Conservation (phyloP, 352 stramenopile genomes). For the Globisporangium echinulatum region DNA sequence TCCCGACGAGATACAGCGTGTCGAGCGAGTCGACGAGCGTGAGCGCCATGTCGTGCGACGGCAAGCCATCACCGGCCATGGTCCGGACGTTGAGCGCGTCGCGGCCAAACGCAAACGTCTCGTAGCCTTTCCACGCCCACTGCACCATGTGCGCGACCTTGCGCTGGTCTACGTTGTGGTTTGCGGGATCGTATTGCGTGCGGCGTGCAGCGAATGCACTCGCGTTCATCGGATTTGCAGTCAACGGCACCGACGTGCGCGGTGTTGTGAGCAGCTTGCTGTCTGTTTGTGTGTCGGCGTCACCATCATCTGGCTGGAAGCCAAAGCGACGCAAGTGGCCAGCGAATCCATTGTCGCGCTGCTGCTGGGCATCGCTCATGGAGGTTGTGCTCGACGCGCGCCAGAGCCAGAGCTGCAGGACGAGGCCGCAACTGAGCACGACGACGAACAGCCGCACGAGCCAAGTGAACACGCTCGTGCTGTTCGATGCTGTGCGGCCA, state of each 20-base stretch:
- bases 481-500: background rate
- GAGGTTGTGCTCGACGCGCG: constrained; percentile 9
- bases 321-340: constrained; percentile 32
- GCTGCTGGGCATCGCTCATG: background rate
- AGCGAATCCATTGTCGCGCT: constrained; percentile 25
- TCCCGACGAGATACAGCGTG: constrained; percentile 65
- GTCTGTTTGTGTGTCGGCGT: background rate
- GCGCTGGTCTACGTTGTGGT: constrained; percentile 49
- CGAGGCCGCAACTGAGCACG: constrained; percentile 31
- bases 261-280: too few relatives aligned
- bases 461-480: constrained; percentile 21
- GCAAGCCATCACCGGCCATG: constrained; percentile 48
- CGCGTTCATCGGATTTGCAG: constrained; percentile 13
- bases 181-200: constrained; percentile 32
- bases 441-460: constrained; percentile 37
- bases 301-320: constrained; percentile 13
- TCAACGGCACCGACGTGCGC: constrained; percentile 20
- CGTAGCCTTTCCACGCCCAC: constrained; percentile 80
- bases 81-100: constrained; percentile 65
- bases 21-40: constrained; percentile 77
- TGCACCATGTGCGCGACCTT: constrained; percentile 57
- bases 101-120: constrained; percentile 57
- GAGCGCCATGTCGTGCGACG: constrained; percentile 66
- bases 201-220: constrained; percentile 32
- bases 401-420: constrained; percentile 46